Evolutionary conservation across 352 stramenopile genomes (phyloP).

Genomic region (Phytophthora podocarpi): DNA sequence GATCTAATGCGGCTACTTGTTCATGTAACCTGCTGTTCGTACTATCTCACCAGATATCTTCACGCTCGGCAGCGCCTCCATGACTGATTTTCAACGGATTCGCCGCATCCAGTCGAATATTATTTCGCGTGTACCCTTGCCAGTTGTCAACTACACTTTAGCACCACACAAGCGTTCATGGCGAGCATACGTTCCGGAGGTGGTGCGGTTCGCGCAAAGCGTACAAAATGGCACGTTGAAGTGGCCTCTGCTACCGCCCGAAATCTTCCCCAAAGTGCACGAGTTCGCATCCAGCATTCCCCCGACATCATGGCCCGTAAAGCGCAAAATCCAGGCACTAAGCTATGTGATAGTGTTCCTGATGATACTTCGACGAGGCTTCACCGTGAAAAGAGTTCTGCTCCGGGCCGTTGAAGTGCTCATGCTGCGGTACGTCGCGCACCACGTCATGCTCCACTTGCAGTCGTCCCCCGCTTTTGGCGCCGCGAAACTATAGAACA

Average conservation of each 20-base stretch:
- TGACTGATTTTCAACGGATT: conserved; percentile 72
- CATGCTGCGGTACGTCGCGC: conserved; percentile 56
- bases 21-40: conserved; percentile 4
- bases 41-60: conserved; percentile 57
- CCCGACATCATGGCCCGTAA: conserved; percentile 39
- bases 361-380: conserved; percentile 53
- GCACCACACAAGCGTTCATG: conserved; percentile 54
- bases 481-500: conserved; percentile 36
- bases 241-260: conserved; percentile 56
- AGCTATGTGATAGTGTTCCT: conserved; percentile 63
- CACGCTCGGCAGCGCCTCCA: conserved; percentile 69
- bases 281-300: conserved; percentile 41
- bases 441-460: conserved; percentile 57
- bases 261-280: conserved; percentile 55
- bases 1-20: neutral
- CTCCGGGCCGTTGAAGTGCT: conserved; percentile 61
- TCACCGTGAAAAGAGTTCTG: conserved; percentile 53
- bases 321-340: conserved; percentile 53
- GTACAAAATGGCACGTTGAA: conserved; percentile 60
- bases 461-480: conserved; percentile 36
- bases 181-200: conserved; percentile 51
- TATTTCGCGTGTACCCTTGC: conserved; percentile 57
- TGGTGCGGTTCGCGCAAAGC: conserved; percentile 56
- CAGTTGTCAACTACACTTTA: conserved; percentile 68
- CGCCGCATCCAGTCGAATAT: conserved; percentile 45